Evolutionary conservation across 176 grass and related monocot genomes (phyloP), one percentile per base, ranked within the genome.

Genomic region (Alopecurus myosuroides): DNA sequence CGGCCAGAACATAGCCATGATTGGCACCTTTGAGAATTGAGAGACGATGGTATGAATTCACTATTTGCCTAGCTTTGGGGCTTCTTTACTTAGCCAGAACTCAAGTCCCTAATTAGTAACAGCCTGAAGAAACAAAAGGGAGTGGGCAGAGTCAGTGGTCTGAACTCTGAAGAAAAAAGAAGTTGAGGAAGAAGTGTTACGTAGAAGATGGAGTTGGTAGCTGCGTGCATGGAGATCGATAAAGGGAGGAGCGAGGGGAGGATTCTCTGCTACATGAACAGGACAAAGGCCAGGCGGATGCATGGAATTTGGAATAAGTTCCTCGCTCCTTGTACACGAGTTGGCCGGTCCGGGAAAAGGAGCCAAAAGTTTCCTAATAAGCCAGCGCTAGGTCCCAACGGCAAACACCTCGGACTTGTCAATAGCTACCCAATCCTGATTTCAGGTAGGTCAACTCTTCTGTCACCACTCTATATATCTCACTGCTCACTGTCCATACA

Each of bases 281-380:
- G 72, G 77, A 82, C 52, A 83, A 86, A 86, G 55, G 60, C 60
- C 13, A 28, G 82, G 23, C 48, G 82, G 31, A 56, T 55, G 84
- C 56, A 77, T 82, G 62, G 84, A 82, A 89, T 81, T 82, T 81
- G 60, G 83, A 83, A 90, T 82, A 86, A 66, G 81, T 90, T 83
- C 79, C 67, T 26, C n/a, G n/a, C 63, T 86, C 63, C 29, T 74
- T 20, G 84, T 78, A 90, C 84, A 85, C 20, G 78, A 78, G 49
- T 73, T 78, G 55, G 65, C 37, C 67, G 36, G 74, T 46, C 80
- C 56, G 79, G 58, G 50, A 44, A 86, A 85, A 58, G 64, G 53
- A 22, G 5, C 22, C 35, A 56, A 86, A 90, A 79, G 74, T 79
- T 66, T 29, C 44, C 82, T 37, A 74, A 49, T 37, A 74, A 49